Base-by-base conservation (phyloP, 441 rosid genomes). In the Adansonia gregorii region DNA sequence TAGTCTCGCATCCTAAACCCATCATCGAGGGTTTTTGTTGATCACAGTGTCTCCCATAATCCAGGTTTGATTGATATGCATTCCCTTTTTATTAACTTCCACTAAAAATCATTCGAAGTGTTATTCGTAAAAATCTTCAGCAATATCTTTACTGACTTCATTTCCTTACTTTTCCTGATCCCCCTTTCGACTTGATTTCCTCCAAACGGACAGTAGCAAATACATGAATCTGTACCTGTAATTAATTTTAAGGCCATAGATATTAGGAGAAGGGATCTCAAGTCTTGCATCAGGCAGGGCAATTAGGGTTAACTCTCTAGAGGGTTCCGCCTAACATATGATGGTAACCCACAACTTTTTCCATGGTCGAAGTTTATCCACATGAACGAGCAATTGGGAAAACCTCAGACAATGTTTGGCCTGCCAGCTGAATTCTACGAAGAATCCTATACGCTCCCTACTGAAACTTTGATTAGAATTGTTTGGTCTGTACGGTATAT, bases 21-120 rank as follows among this genome's bases (percentile, higher is more conserved):
- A 22, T 61, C 35, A 22, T 61, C 60, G n/a, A 60, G 22, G 74
- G 6, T 11, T 17, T 69, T 12, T 43, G 31, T 69, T 14, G 63
- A 73, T 72, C 78, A 73, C 79, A 49, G 79, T 75, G 83, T 81
- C 82, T 83, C 83, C 84, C 81, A 41, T 78, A 52, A 78, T 71
- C 78, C 15, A n/a, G 31, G 55, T 67, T 82, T 15, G 74, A 82
- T 67, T 82, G 80, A 80, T 80, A 51, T 60, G 59, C 41, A 22
- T 54, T 39, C 22, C 73, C 54, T n/a, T 3, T 46, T 4, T 54
- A 73, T 75, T n/a, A 39, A 65, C 71, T 43, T 55, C 51, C 72
- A 24, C 8, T 8, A 71, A 78, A 46, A 65, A 9, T 43, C 54
- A 15, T 54, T 55, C 39, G 0, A 4, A 41, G 14, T 35, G n/a